Evolutionary conservation across 1,284 basidiomycete genomes (phyloP), one percentile per base, ranked within the genome.

Genomic region (Quambalaria eucalypti): DNA sequence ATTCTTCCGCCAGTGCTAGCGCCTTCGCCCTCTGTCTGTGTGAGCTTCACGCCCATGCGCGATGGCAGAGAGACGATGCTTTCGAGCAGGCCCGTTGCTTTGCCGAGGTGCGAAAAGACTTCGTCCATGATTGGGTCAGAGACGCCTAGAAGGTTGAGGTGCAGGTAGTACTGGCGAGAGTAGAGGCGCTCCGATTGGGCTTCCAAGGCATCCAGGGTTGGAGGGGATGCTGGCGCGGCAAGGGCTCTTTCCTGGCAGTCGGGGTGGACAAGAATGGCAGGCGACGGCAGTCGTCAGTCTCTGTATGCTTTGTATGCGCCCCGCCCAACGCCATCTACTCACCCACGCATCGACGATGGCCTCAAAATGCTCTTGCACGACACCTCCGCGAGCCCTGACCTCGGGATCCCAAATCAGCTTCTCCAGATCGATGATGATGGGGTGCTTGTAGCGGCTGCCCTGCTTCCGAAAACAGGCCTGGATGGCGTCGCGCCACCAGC

Each of bases 401-500:
- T 56, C 54, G 0, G 72, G 69, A 39, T 74, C 72, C 36, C 66
- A 62, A 21, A 74, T 66, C 6, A 69, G 70, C 25, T 66, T 64
- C 10, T 60, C 59, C 2, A 75, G 60, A 4, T 66, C 72, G 2
- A 69, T 54, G 2, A 69, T 61, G 0, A 72, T 65, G 1, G 73
- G 73, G 33, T 75, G 71, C 8, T 68, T 69, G 36, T 68, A 19
- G n/a, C 25, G 12, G 4, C 4, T 26, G 3, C 42, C 42, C 25
- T 46, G 12, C 14, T 56, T 62, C 16, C 66, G 54, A 28, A 63
- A 71, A 2, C 69, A 61, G 1, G 65, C 64, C 10, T 55, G 50
- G 1, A 74, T 57, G 0, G 73, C 72, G 44, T 75, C 73, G 25
- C 72, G 44, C 73, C 73, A 75, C 71, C 71, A 75, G 0, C 67